Evolutionary conservation across 1,284 basidiomycete species (phyloP).

Genomic region (Polyporus tsugae): DNA sequence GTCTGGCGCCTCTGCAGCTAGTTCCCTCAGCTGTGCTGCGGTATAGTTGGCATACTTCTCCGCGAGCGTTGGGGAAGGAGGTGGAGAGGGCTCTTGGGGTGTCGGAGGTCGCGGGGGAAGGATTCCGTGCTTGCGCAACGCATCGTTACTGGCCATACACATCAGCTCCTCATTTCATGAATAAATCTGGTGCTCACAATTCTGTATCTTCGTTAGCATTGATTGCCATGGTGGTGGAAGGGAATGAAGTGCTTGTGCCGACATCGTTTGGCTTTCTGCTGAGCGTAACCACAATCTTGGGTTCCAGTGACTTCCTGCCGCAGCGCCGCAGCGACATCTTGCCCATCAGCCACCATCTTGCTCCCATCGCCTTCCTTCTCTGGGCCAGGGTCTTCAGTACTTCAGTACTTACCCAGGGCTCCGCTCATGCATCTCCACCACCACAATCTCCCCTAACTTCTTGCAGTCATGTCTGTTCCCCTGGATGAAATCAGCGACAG

Average conservation of each 20-base stretch:
- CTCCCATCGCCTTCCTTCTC: conserved; percentile 1
- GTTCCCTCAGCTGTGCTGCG: conserved; percentile 69
- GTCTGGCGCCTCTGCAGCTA: conserved; percentile 73
- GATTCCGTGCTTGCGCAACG: conserved; percentile 91
- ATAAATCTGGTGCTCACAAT: conserved; percentile 67
- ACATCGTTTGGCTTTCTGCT: not conserved
- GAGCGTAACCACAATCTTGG: not conserved
- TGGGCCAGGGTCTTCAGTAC: not conserved
- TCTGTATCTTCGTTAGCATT: conserved; percentile 93
- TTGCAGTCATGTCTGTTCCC: conserved; percentile 32
- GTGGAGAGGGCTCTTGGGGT: conserved; percentile 79
- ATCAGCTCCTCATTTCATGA: conserved; percentile 17
- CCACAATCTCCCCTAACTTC: not conserved
- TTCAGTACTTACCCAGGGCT: not conserved
- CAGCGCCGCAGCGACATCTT: conserved; percentile 6
- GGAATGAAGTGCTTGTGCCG: not conserved
- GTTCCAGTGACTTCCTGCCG: conserved; percentile 1
- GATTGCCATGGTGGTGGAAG: conserved; percentile 56
- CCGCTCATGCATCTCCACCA: conserved; percentile 8
- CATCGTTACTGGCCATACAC: conserved; percentile 77
- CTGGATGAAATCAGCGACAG: conserved; percentile 39
- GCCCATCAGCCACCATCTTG: conserved; percentile 7
- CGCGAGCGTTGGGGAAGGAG: conserved; percentile 68
- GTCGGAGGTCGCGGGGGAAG: conserved; percentile 78
- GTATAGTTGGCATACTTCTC: conserved; percentile 75